Evolutionary conservation across 495 filamentous ascomycete species (phyloP), one percentile per base, ranked within the genome.

Genomic region (Penicillium desertorum): DNA sequence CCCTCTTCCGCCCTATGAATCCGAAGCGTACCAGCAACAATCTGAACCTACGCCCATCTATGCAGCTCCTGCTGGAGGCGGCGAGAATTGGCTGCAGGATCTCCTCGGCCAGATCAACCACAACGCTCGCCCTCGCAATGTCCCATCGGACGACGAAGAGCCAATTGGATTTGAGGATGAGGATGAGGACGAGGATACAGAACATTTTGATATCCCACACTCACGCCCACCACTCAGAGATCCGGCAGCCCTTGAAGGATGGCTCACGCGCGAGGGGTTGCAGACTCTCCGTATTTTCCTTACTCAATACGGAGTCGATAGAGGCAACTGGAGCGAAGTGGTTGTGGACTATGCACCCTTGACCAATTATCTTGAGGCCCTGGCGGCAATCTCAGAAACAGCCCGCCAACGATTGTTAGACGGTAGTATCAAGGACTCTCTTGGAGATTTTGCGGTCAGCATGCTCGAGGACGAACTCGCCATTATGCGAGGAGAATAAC

Each of bases 1-100:
- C 30, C 76, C 76, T 32, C 69, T 79, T 14, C 76, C 76, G 23
- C 76, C 76, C 0, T 73, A 75, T 45, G 75, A 75, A 5, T 77
- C 76, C 1, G 74, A 76, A 46, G 76, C 75, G 16, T 73, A 64
- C 46, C 66, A 69, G 29, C 63, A 75, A 47, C 75, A 79, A 56
- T 66, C 68, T 4, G 67, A 76, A 30, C 74, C 73, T 34, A 63
- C 68, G 0, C 73, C 74, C 9, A 65, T 74, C 5, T 77, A 74
- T 41, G 27, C 74, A 22, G 58, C 75, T 20, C 72, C 73, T 17
- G 70, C 71, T 55, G 65, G 34, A 7, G 70, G 61, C 16, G 66
- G 70, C 9, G 74, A 71, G 6, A 71, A 74, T 32, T 76, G 75
- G 75, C 65, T 79, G 3, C 72, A 72, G n/a, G 67, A 77, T 44